Percentiles rank a stretch among this genome's conserved stretches.
phyloP scores from a whole-genome alignment of 2,329 filamentous ascomycete genomes.

The Epichloe gansuensis region DNA sequence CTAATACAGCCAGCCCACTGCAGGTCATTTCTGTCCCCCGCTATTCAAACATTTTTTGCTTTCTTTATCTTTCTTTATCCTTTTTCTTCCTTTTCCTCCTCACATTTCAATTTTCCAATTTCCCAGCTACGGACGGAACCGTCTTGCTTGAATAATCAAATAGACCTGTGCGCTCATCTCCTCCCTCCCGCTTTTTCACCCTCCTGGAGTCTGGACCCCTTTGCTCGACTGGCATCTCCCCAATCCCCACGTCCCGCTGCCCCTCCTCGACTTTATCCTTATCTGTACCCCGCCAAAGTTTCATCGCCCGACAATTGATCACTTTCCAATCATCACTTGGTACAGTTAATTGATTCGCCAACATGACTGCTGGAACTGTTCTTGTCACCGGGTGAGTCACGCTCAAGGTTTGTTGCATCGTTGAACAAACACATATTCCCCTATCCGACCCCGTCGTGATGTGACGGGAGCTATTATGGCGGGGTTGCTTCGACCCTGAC shows the following conservation, averaged over 20 bases:
- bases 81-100: too few relatives aligned
- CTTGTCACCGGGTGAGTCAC: slow-evolving; percentile 70
- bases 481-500: background rate
- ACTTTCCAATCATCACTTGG: background rate
- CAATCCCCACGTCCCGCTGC: background rate
- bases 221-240: background rate
- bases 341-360: slow-evolving; percentile 10
- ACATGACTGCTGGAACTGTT: slow-evolving; percentile 75
- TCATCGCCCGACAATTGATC: slow-evolving; percentile 7
- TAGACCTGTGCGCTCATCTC: too few relatives aligned
- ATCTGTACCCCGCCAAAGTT: slow-evolving; percentile 8
- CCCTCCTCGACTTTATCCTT: slow-evolving; percentile 2
- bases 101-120: too few relatives aligned
- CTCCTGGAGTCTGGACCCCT: background rate
- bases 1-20: too few relatives aligned
- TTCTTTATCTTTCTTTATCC: too few relatives aligned
- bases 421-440: background rate
- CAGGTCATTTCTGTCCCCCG: too few relatives aligned
- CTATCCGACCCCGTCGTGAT: background rate
- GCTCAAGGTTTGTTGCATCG: background rate
- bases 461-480: background rate
- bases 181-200: too few relatives aligned
- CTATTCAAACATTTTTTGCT: too few relatives aligned
- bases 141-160: too few relatives aligned
- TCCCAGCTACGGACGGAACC: too few relatives aligned